Conservation (phyloP, 805 yeast genomes). For the Metschnikowia colocasiae region DNA sequence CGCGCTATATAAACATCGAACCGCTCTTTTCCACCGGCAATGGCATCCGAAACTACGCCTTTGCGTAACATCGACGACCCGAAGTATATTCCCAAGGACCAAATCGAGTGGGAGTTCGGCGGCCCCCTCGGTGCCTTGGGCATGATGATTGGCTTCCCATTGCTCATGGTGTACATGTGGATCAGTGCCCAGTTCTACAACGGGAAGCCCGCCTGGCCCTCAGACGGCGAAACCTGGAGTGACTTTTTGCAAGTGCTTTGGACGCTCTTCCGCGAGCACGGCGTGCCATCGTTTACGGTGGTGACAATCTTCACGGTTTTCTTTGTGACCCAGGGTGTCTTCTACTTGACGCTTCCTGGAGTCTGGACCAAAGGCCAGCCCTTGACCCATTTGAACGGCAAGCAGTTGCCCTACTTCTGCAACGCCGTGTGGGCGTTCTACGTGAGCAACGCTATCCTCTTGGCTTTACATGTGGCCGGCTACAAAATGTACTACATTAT, state of each 20-base stretch:
- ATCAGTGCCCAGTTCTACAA: conserved; percentile 76
- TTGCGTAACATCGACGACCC: conserved; percentile 13
- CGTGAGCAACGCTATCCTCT: conserved; percentile 53
- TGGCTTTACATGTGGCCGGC: conserved; percentile 68
- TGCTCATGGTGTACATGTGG: conserved; percentile 97
- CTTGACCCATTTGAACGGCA: conserved; percentile 70
- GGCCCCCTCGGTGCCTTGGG: conserved; percentile 86
- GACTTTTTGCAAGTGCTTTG: conserved; percentile 41
- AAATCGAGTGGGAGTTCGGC: conserved; percentile 85
- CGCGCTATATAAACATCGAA: neutral
- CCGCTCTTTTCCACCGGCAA: neutral
- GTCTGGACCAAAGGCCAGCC: conserved; percentile 95
- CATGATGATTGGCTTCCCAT: conserved; percentile 91
- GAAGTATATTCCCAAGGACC: conserved; percentile 38
- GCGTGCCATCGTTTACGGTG: conserved; percentile 55
- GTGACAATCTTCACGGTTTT: conserved; percentile 72
- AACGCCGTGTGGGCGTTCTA: conserved; percentile 88
- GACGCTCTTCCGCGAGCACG: conserved; percentile 47
- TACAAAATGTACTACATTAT: conserved; percentile 72
- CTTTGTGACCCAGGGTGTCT: conserved; percentile 61
- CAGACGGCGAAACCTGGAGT: conserved; percentile 49
- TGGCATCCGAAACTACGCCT: conserved; percentile 5
- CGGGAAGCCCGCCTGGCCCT: conserved; percentile 72
- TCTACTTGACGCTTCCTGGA: conserved; percentile 87
- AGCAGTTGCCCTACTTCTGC: conserved; percentile 87